Percentiles rank a stretch among this genome's conserved stretches.
Evolutionary conservation across 2,329 filamentous ascomycete genomes (phyloP).

Genomic region (Didymella segeticola): DNA sequence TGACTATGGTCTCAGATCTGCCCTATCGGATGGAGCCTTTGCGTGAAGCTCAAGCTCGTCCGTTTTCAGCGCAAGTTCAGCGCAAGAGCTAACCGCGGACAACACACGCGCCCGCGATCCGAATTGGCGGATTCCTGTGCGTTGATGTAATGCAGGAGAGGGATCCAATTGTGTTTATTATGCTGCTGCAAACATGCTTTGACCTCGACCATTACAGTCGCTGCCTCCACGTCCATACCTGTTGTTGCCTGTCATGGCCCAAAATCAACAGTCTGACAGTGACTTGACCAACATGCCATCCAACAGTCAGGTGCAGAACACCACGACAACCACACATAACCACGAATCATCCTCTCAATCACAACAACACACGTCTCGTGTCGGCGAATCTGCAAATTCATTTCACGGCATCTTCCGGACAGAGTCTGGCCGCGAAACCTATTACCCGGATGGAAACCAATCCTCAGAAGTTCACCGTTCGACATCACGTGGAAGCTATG

Average conservation of each 20-base stretch:
- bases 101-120: conserved; percentile 15
- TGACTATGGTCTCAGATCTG: neutral
- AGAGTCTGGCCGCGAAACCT: conserved; percentile 38
- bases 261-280: conserved; percentile 17
- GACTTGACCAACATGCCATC: conserved; percentile 18
- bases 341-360: conserved; percentile 1
- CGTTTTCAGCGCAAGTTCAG: conserved; percentile 17
- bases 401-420: conserved; percentile 31
- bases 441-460: conserved; percentile 35
- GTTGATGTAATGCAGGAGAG: conserved; percentile 12
- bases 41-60: conserved; percentile 17
- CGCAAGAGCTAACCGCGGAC: conserved; percentile 20
- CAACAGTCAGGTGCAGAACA: conserved; percentile 8
- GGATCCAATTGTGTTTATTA: conserved; percentile 8
- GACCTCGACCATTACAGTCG: neutral
- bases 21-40: conserved; percentile 12
- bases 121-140: conserved; percentile 5
- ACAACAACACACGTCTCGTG: conserved; percentile 4
- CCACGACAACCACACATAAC: neutral
- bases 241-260: conserved; percentile 22
- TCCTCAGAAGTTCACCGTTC: neutral
- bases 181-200: conserved; percentile 9
- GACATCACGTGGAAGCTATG: conserved; percentile 8
- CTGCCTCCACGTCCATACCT: conserved; percentile 9
- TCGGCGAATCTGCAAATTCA: conserved; percentile 3